phyloP scores from a whole-genome alignment of 768 basidiomycete genomes.

The Hypsizygus marmoreus region DNA sequence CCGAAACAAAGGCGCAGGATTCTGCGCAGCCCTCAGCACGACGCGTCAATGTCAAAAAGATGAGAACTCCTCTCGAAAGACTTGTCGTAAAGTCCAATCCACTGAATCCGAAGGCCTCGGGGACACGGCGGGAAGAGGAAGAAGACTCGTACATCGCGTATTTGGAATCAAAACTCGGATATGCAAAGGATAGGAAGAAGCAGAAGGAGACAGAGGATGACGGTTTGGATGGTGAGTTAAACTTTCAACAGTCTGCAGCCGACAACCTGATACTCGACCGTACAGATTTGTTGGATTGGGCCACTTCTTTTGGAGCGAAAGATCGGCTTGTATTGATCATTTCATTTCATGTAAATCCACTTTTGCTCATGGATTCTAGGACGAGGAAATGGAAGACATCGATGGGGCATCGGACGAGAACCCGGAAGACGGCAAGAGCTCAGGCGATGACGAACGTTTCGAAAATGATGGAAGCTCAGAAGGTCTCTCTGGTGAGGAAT shows the following conservation, averaged over 20 bases:
- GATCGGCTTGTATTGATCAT: too few species aligned
- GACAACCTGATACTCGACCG: conserved; percentile 44
- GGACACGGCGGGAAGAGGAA: conserved; percentile 49
- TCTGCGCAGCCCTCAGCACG: conserved; percentile 1
- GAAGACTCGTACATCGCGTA: conserved; percentile 88
- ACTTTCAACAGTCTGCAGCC: neutral
- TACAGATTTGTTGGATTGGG: conserved; percentile 36
- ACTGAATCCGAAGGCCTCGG: conserved; percentile 20
- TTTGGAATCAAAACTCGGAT: conserved; percentile 77
- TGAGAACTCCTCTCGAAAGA: conserved; percentile 36
- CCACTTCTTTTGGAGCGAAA: conserved; percentile 15
- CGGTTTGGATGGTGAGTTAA: conserved; percentile 75
- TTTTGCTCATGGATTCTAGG: conserved; percentile 8
- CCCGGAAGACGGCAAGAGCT: conserved; percentile 6
- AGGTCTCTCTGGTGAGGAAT: conserved; percentile 36
- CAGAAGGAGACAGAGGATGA: conserved; percentile 62
- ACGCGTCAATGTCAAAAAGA: conserved; percentile 15
- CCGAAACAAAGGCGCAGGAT: neutral
- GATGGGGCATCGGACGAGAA: neutral
- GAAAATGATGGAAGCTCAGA: conserved; percentile 12
- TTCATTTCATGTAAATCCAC: neutral
- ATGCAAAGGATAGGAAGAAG: conserved; percentile 45
- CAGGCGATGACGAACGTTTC: conserved; percentile 16
- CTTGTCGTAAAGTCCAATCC: conserved; percentile 21
- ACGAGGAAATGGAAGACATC: neutral